Evolutionary conservation across 1,284 basidiomycete species (phyloP), one percentile per base, ranked within the genome.

Genomic region (Phenoliferia sp.): DNA sequence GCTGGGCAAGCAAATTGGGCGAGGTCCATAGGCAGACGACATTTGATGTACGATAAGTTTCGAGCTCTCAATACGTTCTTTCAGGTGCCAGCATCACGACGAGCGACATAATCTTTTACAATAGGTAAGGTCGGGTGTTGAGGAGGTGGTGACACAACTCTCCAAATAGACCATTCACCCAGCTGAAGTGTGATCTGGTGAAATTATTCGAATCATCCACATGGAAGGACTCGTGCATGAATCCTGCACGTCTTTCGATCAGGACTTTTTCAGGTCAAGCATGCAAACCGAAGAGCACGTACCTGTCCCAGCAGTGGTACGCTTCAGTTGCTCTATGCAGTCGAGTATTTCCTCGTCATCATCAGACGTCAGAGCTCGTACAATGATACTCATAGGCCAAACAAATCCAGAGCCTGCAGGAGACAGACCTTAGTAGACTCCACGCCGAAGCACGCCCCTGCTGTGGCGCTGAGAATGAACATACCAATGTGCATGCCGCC

Each of bases 181-280:
- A 76, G 12, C 69, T 70, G 65, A 75, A 76, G 71, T 72, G 75
- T 15, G 63, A 60, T 10, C 74, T 19, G 2, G 74, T 76, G 58
- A 70, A 76, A 34, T 76, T 71, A n/a, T 66, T 66, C 1, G 73
- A 65, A 54, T 76, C 74, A 28, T 62, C 31, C 17, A 74, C 72
- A 57, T 76, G 72, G 70, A 76, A 71, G 36, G 59, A 65, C 44
- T 76, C 74, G 55, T 76, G 75, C 34, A 76, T 76, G 28, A 76
- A 31, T 0, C 72, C 75, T 63, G 52, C n/a, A 2, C 4, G 31
- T 19, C 19, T n/a, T 0, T 32, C 2, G 5, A 52, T 29, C 9
- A 2, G 33, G 16, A 22, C 31, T 32, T 19, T 34, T 22, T 22
- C 55, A 17, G 55, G 55, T 32, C 48, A 19, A 52, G 39, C 39